phyloP scores from a whole-genome alignment of 805 yeast species.

The Yarrowia sp. region DNA sequence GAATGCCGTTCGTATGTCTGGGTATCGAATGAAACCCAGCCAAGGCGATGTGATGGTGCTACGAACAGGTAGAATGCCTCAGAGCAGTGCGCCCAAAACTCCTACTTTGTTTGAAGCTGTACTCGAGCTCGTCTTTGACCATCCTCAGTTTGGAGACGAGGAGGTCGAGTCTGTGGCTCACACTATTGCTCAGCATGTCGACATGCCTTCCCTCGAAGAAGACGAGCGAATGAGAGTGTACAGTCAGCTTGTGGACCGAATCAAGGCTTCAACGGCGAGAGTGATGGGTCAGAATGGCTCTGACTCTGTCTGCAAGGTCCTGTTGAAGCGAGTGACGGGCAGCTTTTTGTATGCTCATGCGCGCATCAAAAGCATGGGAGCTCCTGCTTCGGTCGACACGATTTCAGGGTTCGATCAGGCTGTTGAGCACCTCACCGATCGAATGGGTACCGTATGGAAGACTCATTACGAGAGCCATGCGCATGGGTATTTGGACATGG shows the following conservation, averaged over 20 bases:
- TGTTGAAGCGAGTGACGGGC: background rate
- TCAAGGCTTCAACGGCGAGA: background rate
- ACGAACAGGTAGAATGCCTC: constrained; percentile 16
- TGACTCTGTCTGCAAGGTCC: constrained; percentile 12
- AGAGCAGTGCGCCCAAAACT: background rate
- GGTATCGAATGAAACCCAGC: constrained; percentile 16
- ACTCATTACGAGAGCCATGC: constrained; percentile 29
- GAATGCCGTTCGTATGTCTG: background rate
- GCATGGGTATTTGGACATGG: constrained; percentile 24
- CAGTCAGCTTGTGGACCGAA: constrained; percentile 5
- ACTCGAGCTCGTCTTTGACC: background rate
- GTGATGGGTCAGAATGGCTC: constrained; percentile 12
- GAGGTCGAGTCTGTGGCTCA: constrained; percentile 6
- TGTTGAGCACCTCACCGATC: constrained; percentile 13
- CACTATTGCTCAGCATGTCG: constrained; percentile 14
- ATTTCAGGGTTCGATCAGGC: constrained; percentile 12
- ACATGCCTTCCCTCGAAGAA: background rate
- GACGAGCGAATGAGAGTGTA: constrained; percentile 18
- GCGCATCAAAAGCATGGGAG: constrained; percentile 1
- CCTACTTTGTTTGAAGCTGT: constrained; percentile 1
- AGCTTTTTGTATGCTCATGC: background rate
- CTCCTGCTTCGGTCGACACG: constrained; percentile 14
- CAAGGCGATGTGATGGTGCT: constrained; percentile 2
- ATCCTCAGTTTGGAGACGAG: constrained; percentile 3
- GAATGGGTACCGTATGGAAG: constrained; percentile 29